phyloP scores from a whole-genome alignment of 768 basidiomycete genomes.

The Boletus pseudopeckii region DNA sequence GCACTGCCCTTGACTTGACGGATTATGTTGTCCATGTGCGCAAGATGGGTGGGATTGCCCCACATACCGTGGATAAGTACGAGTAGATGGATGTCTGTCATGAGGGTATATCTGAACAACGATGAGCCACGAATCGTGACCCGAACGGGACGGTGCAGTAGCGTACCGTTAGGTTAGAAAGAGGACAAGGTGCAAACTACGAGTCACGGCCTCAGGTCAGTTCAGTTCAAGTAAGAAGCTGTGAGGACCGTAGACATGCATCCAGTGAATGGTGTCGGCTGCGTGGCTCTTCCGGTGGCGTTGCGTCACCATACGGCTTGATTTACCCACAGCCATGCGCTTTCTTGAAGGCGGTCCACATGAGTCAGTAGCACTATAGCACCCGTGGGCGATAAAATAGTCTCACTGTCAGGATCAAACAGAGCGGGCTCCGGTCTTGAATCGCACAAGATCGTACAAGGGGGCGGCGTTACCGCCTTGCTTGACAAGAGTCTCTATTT shows the following conservation, averaged over 20 bases:
- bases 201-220: background rate
- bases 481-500: too few species aligned
- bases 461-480: too few species aligned
- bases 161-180: constrained; percentile 1
- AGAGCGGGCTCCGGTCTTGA: too few species aligned
- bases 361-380: background rate
- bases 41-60: constrained; percentile 69
- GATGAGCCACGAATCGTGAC: background rate
- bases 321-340: background rate
- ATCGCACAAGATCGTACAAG: too few species aligned
- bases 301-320: constrained; percentile 1
- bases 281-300: too few species aligned
- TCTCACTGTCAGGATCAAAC: too few species aligned
- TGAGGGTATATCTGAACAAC: constrained; percentile 6
- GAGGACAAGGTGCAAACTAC: constrained; percentile 4
- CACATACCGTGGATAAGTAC: constrained; percentile 68
- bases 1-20: constrained; percentile 37
- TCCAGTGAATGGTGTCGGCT: background rate
- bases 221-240: background rate
- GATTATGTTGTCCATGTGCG: constrained; percentile 53
- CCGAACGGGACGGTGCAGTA: background rate
- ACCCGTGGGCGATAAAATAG: background rate
- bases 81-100: constrained; percentile 38
- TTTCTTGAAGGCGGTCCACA: background rate
- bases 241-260: constrained; percentile 1